Percentiles rank a stretch among this genome's conserved stretches.
These are phyloP conservation scores for Chlamydomonas sp. DNA, from an alignment of 139 green algal genomes.

Conservation along the genomic window DNA sequence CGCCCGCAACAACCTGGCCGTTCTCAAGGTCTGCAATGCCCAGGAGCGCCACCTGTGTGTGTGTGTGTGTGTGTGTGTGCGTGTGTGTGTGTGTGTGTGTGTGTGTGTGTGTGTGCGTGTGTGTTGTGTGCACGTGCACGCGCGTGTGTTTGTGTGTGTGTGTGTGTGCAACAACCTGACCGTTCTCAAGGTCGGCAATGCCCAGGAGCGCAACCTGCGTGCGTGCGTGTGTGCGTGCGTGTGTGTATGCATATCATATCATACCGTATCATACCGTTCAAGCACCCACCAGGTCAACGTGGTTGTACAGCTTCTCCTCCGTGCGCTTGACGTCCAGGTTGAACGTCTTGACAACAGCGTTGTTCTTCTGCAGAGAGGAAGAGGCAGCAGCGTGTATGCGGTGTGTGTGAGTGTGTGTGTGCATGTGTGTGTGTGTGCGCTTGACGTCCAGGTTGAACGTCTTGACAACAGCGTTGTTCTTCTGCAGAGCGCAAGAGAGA, in stretches of 20 bases:
- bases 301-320: slow-evolving; percentile 76
- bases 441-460: slow-evolving; percentile 52
- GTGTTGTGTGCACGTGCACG: too few species aligned
- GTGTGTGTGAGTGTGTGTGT: slow-evolving; percentile 95
- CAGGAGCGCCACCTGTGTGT: slow-evolving; percentile 3
- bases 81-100: too few species aligned
- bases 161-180: slow-evolving; percentile 63
- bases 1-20: slow-evolving; percentile 68
- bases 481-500: too few species aligned
- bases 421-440: slow-evolving; percentile 54
- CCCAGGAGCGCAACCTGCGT: slow-evolving; percentile 2
- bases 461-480: slow-evolving; percentile 84
- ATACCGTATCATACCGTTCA: too few species aligned
- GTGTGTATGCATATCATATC: too few species aligned
- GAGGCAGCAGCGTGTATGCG: too few species aligned
- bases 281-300: slow-evolving; percentile 97
- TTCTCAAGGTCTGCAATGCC: slow-evolving; percentile 82
- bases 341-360: slow-evolving; percentile 71
- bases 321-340: slow-evolving; percentile 43
- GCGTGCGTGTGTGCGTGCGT: too few species aligned
- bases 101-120: too few species aligned
- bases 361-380: slow-evolving; percentile 80
- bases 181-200: slow-evolving; percentile 85
- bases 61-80: too few species aligned
- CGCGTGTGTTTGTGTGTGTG: too few species aligned